A percentile compares a stretch with the other conserved stretches of the same genome.
phyloP scores from a whole-genome alignment of 2,329 filamentous ascomycete species.

The Cercospora nicotianae region DNA sequence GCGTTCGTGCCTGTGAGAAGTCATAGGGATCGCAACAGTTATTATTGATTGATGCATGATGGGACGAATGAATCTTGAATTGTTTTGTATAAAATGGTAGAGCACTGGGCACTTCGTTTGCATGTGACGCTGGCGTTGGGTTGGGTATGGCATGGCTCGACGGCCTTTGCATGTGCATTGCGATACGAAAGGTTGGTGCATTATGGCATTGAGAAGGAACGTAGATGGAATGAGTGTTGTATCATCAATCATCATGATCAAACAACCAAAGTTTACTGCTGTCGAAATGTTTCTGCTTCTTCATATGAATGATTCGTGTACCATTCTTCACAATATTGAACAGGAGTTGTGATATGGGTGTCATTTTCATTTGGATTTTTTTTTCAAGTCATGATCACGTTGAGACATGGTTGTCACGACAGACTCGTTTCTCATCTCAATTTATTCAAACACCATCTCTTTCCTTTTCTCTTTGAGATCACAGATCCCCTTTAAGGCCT shows the following conservation, averaged over 20 bases:
- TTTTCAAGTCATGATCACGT: too few species aligned
- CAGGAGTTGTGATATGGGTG: too few species aligned
- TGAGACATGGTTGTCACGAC: too few species aligned
- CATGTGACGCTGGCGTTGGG: background rate
- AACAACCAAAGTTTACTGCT: too few species aligned
- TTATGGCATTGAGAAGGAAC: background rate
- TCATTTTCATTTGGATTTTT: too few species aligned
- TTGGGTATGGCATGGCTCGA: background rate
- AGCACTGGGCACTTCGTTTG: conserved; percentile 2
- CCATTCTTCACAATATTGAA: too few species aligned
- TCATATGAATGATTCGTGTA: too few species aligned
- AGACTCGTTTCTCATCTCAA: too few species aligned
- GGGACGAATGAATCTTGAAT: background rate
- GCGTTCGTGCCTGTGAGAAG: conserved; percentile 37
- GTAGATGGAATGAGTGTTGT: background rate
- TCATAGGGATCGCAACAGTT: conserved; percentile 36
- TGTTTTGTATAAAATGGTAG: background rate
- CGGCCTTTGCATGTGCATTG: background rate
- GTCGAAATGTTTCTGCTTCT: too few species aligned
- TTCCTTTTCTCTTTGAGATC: background rate
- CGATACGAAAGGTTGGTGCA: background rate
- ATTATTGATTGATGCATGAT: conserved; percentile 26
- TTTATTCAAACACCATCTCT: too few species aligned
- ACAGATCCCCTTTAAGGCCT: conserved; percentile 18
- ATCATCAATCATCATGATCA: background rate